These are phyloP conservation scores for Dioszegia crocea DNA, from an alignment of 768 basidiomycete species.

Conservation along the genomic window DNA sequence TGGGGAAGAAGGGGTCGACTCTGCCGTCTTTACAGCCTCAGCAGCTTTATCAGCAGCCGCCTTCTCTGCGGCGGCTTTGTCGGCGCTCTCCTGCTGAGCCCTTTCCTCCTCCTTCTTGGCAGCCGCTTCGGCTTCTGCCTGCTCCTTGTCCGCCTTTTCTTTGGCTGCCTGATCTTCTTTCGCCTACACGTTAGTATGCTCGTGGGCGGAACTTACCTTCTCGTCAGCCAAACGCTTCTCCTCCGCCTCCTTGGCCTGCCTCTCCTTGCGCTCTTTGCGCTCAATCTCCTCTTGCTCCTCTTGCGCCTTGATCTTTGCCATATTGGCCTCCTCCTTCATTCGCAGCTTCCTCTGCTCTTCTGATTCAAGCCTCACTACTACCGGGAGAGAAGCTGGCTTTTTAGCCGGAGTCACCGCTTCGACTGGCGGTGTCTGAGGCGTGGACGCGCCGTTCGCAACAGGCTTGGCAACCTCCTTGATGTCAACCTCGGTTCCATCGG, in stretches of 20 bases:
- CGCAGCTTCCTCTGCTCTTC: constrained; percentile 42
- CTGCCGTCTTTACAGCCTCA: constrained; percentile 5
- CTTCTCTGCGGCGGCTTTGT: constrained; percentile 20
- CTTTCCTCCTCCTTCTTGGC: constrained; percentile 7
- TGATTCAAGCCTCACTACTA: constrained; percentile 43
- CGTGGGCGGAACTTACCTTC: constrained; percentile 57
- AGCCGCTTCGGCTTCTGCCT: constrained; percentile 32
- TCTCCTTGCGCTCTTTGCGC: constrained; percentile 52
- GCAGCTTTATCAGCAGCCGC: constrained; percentile 26
- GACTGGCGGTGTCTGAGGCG: constrained; percentile 51
- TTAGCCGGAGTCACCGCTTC: constrained; percentile 17
- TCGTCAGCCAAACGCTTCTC: constrained; percentile 45
- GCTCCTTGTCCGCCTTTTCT: constrained; percentile 19
- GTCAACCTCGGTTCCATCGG: constrained; percentile 55
- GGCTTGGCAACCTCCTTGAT: constrained; percentile 53
- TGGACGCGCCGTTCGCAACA: constrained; percentile 36
- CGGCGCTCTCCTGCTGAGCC: constrained; percentile 3
- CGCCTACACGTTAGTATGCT: constrained; percentile 27
- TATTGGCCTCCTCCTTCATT: constrained; percentile 33
- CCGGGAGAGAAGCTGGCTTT: constrained; percentile 31
- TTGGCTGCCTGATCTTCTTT: constrained; percentile 23
- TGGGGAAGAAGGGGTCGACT: constrained; percentile 22
- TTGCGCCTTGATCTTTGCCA: constrained; percentile 30
- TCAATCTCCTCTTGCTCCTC: constrained; percentile 47
- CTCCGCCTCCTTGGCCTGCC: constrained; percentile 37